Evolutionary conservation across 2,329 filamentous ascomycete species (phyloP).

Genomic region (Nemania abortiva): DNA sequence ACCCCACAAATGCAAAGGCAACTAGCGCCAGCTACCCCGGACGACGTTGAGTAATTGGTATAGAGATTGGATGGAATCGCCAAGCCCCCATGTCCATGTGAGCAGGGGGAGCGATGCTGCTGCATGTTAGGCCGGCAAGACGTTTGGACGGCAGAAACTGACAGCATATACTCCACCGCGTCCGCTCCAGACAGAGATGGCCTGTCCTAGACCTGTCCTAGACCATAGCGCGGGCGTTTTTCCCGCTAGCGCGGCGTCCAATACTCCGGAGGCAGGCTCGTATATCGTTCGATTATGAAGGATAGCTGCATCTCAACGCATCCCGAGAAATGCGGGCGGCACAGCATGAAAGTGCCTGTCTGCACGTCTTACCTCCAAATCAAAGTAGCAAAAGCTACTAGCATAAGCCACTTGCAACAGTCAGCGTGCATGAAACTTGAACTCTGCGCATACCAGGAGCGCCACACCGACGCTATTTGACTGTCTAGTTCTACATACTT

Average conservation of each 20-base stretch:
- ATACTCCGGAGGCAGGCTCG: background rate
- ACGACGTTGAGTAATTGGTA: conserved; percentile 1
- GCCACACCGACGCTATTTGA: conserved; percentile 10
- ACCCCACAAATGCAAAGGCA: conserved; percentile 13
- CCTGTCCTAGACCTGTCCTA: background rate
- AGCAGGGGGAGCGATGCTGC: conserved; percentile 28
- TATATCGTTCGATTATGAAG: conserved; percentile 32
- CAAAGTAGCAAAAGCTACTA: background rate
- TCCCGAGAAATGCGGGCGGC: conserved; percentile 3
- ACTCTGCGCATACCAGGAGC: conserved; percentile 1
- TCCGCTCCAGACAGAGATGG: conserved; percentile 10
- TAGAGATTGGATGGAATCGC: conserved; percentile 23
- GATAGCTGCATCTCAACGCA: conserved; percentile 29
- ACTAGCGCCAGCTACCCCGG: conserved; percentile 4
- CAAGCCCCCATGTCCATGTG: conserved; percentile 28
- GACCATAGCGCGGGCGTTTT: conserved; percentile 19
- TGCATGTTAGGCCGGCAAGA: conserved; percentile 20
- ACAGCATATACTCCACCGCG: conserved; percentile 13
- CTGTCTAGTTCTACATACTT: conserved; percentile 9
- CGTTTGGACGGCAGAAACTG: conserved; percentile 19
- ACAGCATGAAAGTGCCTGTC: conserved; percentile 10
- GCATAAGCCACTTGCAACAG: conserved; percentile 24
- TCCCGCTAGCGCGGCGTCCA: conserved; percentile 4
- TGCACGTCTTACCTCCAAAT: conserved; percentile 25
- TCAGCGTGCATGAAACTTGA: conserved; percentile 32